These are phyloP conservation scores for Lenzites betulinus DNA, from an alignment of 768 basidiomycete species.

Conservation along the genomic window DNA sequence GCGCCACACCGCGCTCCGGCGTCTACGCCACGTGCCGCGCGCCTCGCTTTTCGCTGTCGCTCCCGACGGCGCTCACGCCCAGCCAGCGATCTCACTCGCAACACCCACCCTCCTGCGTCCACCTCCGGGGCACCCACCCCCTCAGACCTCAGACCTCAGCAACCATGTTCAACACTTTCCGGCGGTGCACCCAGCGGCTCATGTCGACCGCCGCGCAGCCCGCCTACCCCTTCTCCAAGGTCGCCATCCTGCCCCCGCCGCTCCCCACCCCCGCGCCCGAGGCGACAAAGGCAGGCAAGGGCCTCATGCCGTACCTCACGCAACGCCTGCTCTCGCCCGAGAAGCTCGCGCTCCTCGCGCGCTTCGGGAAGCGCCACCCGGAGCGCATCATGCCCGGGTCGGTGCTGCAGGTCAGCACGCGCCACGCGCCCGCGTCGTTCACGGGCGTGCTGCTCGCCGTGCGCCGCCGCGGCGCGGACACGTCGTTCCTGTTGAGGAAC, in stretches of 20 bases:
- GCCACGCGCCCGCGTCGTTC: slow-evolving; percentile 79
- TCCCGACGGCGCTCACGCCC: too few species aligned
- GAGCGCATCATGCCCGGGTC: slow-evolving; percentile 78
- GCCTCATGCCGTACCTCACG: slow-evolving; percentile 74
- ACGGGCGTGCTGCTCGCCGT: slow-evolving; percentile 87
- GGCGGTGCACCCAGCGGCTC: slow-evolving; percentile 39
- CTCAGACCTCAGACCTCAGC: too few species aligned
- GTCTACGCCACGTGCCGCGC: slow-evolving; percentile 17
- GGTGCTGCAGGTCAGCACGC: slow-evolving; percentile 77
- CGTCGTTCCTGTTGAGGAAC: slow-evolving; percentile 87
- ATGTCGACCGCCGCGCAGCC: slow-evolving; percentile 46
- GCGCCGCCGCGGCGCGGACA: slow-evolving; percentile 81
- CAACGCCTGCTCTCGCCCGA: slow-evolving; percentile 65
- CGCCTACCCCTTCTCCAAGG: slow-evolving; percentile 74
- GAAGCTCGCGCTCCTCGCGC: slow-evolving; percentile 68
- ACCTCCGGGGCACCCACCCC: background rate
- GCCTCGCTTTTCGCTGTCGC: slow-evolving; percentile 9
- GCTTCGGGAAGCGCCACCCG: slow-evolving; percentile 73
- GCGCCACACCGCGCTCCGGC: slow-evolving; percentile 2
- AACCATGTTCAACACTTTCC: slow-evolving; percentile 42
- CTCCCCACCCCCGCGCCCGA: slow-evolving; percentile 45
- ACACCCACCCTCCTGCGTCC: too few species aligned
- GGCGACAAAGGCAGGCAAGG: slow-evolving; percentile 65
- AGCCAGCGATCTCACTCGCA: too few species aligned
- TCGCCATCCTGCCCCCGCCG: slow-evolving; percentile 52